Evolutionary conservation across 225 moss, liverwort and hornwort genomes (phyloP).

Genomic region (Antitrichia curtipendula): DNA sequence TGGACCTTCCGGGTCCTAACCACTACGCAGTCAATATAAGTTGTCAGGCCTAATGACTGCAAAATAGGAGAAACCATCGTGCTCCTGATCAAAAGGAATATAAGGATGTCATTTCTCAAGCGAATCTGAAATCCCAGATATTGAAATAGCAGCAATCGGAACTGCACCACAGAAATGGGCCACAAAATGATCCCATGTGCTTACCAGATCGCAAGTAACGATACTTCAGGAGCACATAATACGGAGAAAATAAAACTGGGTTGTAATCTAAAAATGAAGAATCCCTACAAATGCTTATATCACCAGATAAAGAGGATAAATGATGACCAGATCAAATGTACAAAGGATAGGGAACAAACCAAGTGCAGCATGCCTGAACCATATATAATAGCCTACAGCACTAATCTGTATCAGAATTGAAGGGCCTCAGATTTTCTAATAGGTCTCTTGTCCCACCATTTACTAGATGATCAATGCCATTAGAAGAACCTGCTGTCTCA

Average conservation of each 20-base stretch:
- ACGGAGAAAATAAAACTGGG: constrained; percentile 5
- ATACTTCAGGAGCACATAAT: constrained; percentile 22
- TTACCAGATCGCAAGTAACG: constrained; percentile 30
- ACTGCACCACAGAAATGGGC: background rate
- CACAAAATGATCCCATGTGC: constrained; percentile 16
- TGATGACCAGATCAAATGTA: constrained; percentile 46
- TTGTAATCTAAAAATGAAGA: constrained; percentile 16
- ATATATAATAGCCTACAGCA: constrained; percentile 13
- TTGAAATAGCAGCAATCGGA: background rate
- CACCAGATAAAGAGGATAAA: constrained; percentile 34
- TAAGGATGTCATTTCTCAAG: background rate
- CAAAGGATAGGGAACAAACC: constrained; percentile 29
- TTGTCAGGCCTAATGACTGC: background rate
- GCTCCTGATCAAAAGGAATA: background rate
- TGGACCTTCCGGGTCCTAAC: background rate
- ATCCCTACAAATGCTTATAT: constrained; percentile 39
- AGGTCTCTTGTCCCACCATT: constrained; percentile 96
- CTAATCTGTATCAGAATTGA: constrained; percentile 52
- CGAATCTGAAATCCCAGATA: background rate
- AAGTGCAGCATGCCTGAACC: constrained; percentile 16
- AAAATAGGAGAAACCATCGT: background rate
- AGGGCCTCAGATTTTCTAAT: constrained; percentile 97
- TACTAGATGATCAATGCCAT: constrained; percentile 91
- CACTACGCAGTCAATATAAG: background rate
- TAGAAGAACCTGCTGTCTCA: constrained; percentile 48